Percentiles rank a stretch among this genome's conserved stretches.
These are phyloP conservation scores for Aspergillus versicolor DNA, from an alignment of 2,329 filamentous ascomycete species.

Conservation along the genomic window DNA sequence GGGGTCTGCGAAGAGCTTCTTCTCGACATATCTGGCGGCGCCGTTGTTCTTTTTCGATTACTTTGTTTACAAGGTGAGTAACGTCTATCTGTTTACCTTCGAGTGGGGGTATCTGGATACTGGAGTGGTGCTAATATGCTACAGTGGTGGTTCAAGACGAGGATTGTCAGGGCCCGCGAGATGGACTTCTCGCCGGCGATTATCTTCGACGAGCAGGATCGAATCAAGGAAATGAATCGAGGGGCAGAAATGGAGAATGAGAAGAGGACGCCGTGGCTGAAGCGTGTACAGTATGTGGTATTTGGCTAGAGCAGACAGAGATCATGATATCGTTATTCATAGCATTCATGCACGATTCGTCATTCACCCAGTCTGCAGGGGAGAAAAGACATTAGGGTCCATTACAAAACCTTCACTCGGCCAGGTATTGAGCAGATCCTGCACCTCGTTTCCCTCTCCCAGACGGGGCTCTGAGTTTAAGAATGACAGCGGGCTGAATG, in stretches of 20 bases:
- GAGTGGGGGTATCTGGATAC: neutral
- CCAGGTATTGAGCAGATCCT: too few relatives aligned
- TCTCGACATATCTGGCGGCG: slow-evolving; percentile 32
- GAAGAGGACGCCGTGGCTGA: neutral
- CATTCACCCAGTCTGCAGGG: neutral
- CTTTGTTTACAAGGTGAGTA: slow-evolving; percentile 23
- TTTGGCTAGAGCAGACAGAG: neutral
- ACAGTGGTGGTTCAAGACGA: slow-evolving; percentile 21
- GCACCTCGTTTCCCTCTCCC: too few relatives aligned
- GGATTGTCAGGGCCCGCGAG: slow-evolving; percentile 20
- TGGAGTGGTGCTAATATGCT: too few relatives aligned
- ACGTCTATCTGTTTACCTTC: neutral
- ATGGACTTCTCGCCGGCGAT: slow-evolving; percentile 25
- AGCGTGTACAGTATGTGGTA: neutral
- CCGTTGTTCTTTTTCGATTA: slow-evolving; percentile 34
- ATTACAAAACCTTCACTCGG: too few relatives aligned
- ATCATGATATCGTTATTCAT: neutral
- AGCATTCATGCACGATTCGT: neutral
- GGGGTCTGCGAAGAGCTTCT: slow-evolving; percentile 31
- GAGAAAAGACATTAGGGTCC: too few relatives aligned
- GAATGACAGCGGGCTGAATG: neutral
- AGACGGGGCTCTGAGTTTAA: neutral
- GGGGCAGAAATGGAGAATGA: neutral
- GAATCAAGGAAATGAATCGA: neutral
- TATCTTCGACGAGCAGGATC: slow-evolving; percentile 27